A percentile compares a stretch with the other conserved stretches of the same genome.
phyloP scores from a whole-genome alignment of 2,329 filamentous ascomycete genomes.

The Graphilbum sp. region DNA sequence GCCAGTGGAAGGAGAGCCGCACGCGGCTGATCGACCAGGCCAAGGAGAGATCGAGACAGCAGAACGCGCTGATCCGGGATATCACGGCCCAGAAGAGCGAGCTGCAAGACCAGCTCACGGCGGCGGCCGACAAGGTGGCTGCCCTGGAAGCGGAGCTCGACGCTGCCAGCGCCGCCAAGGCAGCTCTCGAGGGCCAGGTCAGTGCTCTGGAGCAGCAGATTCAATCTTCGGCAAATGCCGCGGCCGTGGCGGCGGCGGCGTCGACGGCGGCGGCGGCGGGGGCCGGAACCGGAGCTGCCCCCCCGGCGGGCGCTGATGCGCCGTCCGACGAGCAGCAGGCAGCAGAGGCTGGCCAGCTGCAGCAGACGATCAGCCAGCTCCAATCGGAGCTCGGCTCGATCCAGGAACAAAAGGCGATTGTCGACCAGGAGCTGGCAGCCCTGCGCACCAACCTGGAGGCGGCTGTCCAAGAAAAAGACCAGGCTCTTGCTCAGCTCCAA shows the following conservation, averaged over 20 bases:
- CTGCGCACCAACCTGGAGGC: conserved; percentile 43
- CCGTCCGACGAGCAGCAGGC: neutral
- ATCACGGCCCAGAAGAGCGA: conserved; percentile 36
- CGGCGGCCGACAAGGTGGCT: conserved; percentile 22
- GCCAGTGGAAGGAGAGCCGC: conserved; percentile 33
- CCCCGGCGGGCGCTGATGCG: conserved; percentile 12
- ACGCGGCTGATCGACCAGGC: conserved; percentile 43
- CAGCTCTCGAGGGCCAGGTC: conserved; percentile 9
- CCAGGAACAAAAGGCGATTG: conserved; percentile 48
- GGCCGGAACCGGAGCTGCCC: conserved; percentile 21
- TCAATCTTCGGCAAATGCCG: too few species aligned
- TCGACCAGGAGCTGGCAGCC: conserved; percentile 45
- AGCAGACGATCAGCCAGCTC: conserved; percentile 30
- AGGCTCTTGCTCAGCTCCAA: conserved; percentile 3
- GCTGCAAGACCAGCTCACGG: conserved; percentile 32
- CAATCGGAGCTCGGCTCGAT: conserved; percentile 49
- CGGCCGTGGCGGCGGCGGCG: too few species aligned
- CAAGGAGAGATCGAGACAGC: conserved; percentile 40
- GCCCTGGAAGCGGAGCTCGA: conserved; percentile 36
- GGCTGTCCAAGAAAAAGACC: conserved; percentile 46
- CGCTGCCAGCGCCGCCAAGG: conserved; percentile 23
- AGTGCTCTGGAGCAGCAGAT: conserved; percentile 14
- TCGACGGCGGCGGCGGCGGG: conserved; percentile 5
- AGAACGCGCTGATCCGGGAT: conserved; percentile 35
- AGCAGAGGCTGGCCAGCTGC: conserved; percentile 13